Evolutionary conservation across 306 rosid species (phyloP).

Genomic region (Cicer judaicum): DNA sequence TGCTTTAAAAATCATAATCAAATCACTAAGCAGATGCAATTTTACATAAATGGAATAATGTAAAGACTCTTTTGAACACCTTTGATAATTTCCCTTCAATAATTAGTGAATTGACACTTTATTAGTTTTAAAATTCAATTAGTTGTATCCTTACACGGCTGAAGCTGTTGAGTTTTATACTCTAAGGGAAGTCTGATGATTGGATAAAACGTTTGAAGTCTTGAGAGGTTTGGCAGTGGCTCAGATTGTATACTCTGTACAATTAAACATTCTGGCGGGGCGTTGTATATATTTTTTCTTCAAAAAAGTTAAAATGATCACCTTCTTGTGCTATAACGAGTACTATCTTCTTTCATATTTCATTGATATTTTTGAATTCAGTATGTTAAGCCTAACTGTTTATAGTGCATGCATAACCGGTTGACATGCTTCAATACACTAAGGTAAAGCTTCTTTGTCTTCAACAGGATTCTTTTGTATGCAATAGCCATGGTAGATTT

Average conservation of each 20-base stretch:
- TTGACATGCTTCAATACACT: conserved; percentile 24
- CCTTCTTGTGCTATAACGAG: conserved; percentile 2
- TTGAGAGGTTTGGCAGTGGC: conserved; percentile 8
- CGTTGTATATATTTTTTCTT: background rate
- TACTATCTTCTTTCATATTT: conserved; percentile 27
- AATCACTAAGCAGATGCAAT: background rate
- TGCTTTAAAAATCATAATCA: conserved; percentile 26
- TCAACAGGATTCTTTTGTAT: conserved; percentile 77
- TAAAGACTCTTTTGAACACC: conserved; percentile 2
- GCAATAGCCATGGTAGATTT: conserved; percentile 83
- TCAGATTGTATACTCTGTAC: background rate
- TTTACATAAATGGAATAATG: conserved; percentile 3
- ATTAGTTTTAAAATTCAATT: conserved; percentile 20
- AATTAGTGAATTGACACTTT: conserved; percentile 7
- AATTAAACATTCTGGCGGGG: background rate
- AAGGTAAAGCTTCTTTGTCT: conserved; percentile 25
- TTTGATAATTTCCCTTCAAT: no score
- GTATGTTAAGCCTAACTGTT: background rate
- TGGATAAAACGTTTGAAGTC: background rate
- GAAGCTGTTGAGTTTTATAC: conserved; percentile 1
- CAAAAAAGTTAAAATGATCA: conserved; percentile 15
- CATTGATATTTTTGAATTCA: conserved; percentile 23
- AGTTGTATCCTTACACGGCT: background rate
- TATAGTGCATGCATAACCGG: conserved; percentile 24
- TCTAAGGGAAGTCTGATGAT: conserved; percentile 17